Base-by-base conservation (phyloP, 1,284 basidiomycete genomes). In the Austroboletus olivaceoglutinosus region DNA sequence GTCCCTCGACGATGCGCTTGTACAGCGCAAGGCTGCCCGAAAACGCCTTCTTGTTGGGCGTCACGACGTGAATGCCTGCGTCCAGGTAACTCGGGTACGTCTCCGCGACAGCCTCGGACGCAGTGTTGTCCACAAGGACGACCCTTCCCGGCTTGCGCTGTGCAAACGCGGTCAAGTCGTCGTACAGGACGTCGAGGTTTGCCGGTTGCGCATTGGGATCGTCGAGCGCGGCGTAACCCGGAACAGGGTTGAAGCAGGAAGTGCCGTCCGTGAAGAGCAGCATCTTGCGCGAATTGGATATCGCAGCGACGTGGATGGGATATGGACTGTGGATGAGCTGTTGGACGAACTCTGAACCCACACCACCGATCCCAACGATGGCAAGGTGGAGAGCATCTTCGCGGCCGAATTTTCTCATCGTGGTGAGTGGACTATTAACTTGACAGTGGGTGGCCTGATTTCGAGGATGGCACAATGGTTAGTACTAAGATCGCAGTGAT, bases 21-120 rank as follows among this genome's bases (percentile, higher is more conserved):
- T 90, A 98, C 36, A 98, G 73, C 16, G 65, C 64, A 30, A 87
- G 73, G n/a, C 82, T 76, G 0, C 89, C 86, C 5, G 93, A 96
- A 66, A 89, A 93, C 0, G 90, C 96, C 74, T 98, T 98, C 73
- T 99, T 99, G 79, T 98, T 99, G 15, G 97, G 96, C 0, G 96
- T 99, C 40, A 97, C 86, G 57, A 99, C 83, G 67, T 88, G 83
- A 48, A 98, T 81, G 9, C 93, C 94, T 8, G 81, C 80, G 47
- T 76, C 73, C 51, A 99, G 74, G 73, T 96, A 89, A 25, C 76
- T 72, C 0, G 97, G 93, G 70, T 99, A 99, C 53, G 89, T 70
- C 23, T 76, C 75, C 2, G 96, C 96, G 33, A 99, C 82, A 16
- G 75, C 76, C 45, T 95, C 89, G 36, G 90, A 88, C 2, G 93